Base-by-base conservation (phyloP, 805 yeast genomes). In the Vanderwaltozyma tropicalis region DNA sequence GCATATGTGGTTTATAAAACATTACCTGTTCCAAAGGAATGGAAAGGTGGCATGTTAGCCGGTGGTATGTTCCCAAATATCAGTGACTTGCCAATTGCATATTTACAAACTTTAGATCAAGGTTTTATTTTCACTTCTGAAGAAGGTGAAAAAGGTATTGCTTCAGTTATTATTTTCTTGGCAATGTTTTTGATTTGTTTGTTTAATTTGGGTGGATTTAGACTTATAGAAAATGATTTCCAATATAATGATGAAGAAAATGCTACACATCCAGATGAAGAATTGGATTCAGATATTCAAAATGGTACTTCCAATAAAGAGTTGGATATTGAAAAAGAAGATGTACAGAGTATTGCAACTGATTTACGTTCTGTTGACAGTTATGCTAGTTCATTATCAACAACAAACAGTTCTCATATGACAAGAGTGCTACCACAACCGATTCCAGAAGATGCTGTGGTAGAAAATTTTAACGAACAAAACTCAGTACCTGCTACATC, bases 11-110 rank as follows among this genome's bases (percentile, higher is more conserved):
- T 52, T 13, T 48, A 52, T 25, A 41, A 37, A 27, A 31, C 49
- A 3, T 34, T 59, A 38, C 74, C 74, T 2, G 63, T 76, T 11
- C 89, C 92, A 1, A 74, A 67, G 46, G 59, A 71, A 36, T 81
- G 88, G 88, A 59, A 69, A 19, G 86, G 86, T 26, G 87, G 88
- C 0, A 71, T 78, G 10, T 43, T 80, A 12, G 70, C 78, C 6
- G 86, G 80, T 1, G 85, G 86, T 3, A 62, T 79, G 45, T 72
- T 81, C 59, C 85, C 85, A 25, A 81, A 81, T 53, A 80, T 80
- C 33, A 72, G 82, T 24, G 92, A 81, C 53, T 64, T 81, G 34
- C 92, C 92, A 1, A 80, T 81, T 45, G 88, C 89, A 0, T 80
- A 79, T 50, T 49, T 81, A 34, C 85, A 79, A 48, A 79, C 83